A percentile compares a stretch with the other conserved stretches of the same genome.
Conservation (phyloP, 139 green algal genomes). For the Chlamydomonas sphaeroides region DNA sequence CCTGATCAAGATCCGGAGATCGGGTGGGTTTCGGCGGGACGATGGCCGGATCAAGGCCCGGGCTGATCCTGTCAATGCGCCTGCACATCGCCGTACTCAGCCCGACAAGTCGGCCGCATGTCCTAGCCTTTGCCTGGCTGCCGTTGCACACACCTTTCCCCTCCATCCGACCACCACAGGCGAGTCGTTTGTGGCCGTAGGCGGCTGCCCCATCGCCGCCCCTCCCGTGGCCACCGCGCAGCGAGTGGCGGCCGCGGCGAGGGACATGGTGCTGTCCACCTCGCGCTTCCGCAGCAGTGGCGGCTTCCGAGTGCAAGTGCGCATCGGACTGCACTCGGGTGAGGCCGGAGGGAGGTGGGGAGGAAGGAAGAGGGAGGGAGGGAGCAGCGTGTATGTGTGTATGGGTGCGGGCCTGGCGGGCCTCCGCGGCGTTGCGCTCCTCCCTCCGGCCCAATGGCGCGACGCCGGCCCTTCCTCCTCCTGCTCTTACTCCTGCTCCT, state of each 20-base stretch:
- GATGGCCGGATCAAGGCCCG: too few species aligned
- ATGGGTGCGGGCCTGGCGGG: too few species aligned
- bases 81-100: not conserved
- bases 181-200: slow-evolving; percentile 16
- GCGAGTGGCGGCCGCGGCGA: not conserved
- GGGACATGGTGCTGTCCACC: slow-evolving; percentile 21
- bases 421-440: too few species aligned
- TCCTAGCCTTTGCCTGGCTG: too few species aligned
- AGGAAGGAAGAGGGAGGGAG: not conserved
- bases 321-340: slow-evolving; percentile 24
- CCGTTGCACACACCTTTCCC: too few species aligned
- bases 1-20: slow-evolving; percentile 4
- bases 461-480: too few species aligned
- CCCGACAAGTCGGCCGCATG: too few species aligned
- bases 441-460: too few species aligned
- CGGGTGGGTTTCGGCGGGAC: not conserved
- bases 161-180: too few species aligned
- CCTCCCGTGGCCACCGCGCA: slow-evolving; percentile 1
- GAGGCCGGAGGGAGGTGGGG: not conserved
- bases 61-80: not conserved
- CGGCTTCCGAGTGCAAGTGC: slow-evolving; percentile 17
- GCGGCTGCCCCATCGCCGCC: slow-evolving; percentile 15
- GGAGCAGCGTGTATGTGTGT: not conserved
- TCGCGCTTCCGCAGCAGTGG: slow-evolving; percentile 1
- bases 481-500: not conserved